phyloP scores from a whole-genome alignment of 805 yeast genomes.

The Priceomyces fermenticarens region DNA sequence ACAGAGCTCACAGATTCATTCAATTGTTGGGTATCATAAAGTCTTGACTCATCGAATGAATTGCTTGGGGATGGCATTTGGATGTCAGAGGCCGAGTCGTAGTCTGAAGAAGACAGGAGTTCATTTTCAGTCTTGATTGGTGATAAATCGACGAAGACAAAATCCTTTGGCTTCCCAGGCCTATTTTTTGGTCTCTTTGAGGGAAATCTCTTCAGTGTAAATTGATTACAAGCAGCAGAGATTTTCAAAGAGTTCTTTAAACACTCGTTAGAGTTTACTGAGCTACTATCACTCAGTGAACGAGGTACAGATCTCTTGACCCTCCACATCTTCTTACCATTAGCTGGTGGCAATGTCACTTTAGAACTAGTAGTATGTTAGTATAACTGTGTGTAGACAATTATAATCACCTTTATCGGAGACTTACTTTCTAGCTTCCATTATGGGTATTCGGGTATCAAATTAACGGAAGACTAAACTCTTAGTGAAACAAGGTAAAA shows the following conservation, averaged over 20 bases:
- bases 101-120: conserved; percentile 5
- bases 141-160: conserved; percentile 44
- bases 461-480: conserved; percentile 1
- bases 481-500: background rate
- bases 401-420: background rate
- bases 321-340: conserved; percentile 46
- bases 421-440: conserved; percentile 7
- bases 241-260: conserved; percentile 41
- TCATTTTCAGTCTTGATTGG: conserved; percentile 32
- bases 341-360: conserved; percentile 34
- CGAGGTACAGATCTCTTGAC: conserved; percentile 28
- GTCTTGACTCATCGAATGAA: conserved; percentile 8
- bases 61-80: conserved; percentile 15
- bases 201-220: conserved; percentile 35
- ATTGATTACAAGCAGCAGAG: conserved; percentile 36
- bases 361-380: conserved; percentile 4
- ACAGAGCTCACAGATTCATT: conserved; percentile 16
- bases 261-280: conserved; percentile 29
- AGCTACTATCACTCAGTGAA: conserved; percentile 7
- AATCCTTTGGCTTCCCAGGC: conserved; percentile 45
- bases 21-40: conserved; percentile 13
- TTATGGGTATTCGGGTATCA: conserved; percentile 5
- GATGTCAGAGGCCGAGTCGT: conserved; percentile 1
- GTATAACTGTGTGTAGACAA: background rate
- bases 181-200: conserved; percentile 42